Conservation (phyloP, 2,329 filamentous ascomycete genomes). For the Aspergillus fumigatiaffinis region DNA sequence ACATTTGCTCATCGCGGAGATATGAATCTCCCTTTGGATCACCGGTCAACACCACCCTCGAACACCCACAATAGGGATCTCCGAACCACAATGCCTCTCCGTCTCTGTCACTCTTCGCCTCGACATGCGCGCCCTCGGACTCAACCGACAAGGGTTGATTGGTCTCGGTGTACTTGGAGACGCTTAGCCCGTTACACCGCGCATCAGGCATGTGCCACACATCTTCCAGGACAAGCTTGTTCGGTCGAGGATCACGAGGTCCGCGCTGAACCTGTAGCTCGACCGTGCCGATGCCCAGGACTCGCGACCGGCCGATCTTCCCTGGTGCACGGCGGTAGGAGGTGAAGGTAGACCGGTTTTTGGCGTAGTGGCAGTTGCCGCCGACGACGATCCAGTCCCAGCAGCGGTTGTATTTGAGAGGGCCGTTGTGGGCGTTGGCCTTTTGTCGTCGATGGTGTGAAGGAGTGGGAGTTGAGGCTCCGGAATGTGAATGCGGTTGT, state of each 20-base stretch:
- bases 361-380: constrained; percentile 19
- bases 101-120: constrained; percentile 6
- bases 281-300: constrained; percentile 17
- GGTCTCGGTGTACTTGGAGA: constrained; percentile 7
- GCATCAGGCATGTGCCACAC: constrained; percentile 19
- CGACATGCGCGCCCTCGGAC: constrained; percentile 1
- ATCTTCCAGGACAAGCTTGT: constrained; percentile 13
- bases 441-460: not conserved
- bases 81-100: constrained; percentile 15
- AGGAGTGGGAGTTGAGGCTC: not conserved
- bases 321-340: constrained; percentile 18
- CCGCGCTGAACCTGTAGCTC: constrained; percentile 13
- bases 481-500: not conserved
- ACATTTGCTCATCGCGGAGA: constrained; percentile 1
- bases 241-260: constrained; percentile 8
- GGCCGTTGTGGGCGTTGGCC: not conserved
- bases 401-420: constrained; percentile 9
- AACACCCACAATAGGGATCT: constrained; percentile 8
- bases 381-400: constrained; percentile 18
- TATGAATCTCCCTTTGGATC: constrained; percentile 8
- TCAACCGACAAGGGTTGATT: constrained; percentile 5
- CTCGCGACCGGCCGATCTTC: constrained; percentile 11
- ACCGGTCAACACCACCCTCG: constrained; percentile 16
- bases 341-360: constrained; percentile 18
- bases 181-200: constrained; percentile 17